Percentiles rank a stretch among this genome's conserved stretches.
Evolutionary conservation across 352 stramenopile species (phyloP).

Genomic region (Globisporangium barbulae): DNA sequence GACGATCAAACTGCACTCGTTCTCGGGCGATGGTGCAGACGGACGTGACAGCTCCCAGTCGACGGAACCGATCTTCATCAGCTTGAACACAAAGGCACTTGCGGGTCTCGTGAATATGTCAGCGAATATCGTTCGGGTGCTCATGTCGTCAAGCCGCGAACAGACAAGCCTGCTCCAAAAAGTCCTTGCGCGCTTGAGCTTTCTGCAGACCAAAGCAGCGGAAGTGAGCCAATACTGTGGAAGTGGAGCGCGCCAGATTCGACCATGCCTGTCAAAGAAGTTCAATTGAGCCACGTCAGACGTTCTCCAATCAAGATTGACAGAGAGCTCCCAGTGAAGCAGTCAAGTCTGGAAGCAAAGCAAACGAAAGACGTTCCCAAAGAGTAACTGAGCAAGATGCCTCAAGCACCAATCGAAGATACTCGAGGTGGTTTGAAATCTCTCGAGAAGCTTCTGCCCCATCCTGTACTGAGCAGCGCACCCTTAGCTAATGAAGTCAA

Average conservation of each 20-base stretch:
- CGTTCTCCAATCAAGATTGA: not conserved
- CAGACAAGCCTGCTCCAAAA: slow-evolving; percentile 22
- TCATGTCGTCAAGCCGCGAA: slow-evolving; percentile 19
- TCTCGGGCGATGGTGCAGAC: not conserved
- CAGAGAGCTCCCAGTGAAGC: not conserved
- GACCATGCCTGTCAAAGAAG: not conserved
- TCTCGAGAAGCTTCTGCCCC: not conserved
- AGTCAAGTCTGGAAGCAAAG: not conserved
- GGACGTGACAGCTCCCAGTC: not conserved
- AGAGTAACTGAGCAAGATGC: not conserved
- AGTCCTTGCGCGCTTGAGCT: slow-evolving; percentile 16
- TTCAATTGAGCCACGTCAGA: not conserved
- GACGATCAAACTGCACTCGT: slow-evolving; percentile 2
- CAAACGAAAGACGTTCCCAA: not conserved
- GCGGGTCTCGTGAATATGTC: slow-evolving; percentile 17
- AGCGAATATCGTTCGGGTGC: slow-evolving; percentile 18
- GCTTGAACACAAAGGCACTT: not conserved
- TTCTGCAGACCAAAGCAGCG: not conserved
- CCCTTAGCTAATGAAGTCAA: too few relatives aligned
- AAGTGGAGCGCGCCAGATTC: not conserved
- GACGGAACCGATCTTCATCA: not conserved
- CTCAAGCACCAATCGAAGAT: not conserved
- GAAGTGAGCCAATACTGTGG: not conserved
- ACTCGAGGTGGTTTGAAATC: not conserved
- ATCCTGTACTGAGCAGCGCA: not conserved